Conservation (phyloP, 2,329 filamentous ascomycete genomes). For the Apiospora kogelbergensis region DNA sequence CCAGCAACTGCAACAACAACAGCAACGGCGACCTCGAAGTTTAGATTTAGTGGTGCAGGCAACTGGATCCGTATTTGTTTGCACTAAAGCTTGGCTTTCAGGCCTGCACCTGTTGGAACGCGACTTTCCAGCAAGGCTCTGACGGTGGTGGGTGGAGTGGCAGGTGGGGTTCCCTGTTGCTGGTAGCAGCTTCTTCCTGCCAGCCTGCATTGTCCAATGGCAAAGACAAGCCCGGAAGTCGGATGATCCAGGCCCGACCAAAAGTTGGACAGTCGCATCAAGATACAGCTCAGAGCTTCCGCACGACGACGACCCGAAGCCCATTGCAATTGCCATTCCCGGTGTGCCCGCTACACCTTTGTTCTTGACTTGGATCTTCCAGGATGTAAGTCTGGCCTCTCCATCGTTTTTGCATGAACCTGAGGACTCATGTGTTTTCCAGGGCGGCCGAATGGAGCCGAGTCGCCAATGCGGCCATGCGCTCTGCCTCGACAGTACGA, state of each 20-base stretch:
- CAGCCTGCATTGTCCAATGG: not conserved
- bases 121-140: not conserved
- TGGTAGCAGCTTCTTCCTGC: not conserved
- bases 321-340: not conserved
- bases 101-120: not conserved
- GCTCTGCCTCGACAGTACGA: conserved; percentile 9
- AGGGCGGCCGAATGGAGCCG: conserved; percentile 16
- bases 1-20: not conserved
- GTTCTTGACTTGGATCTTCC: not conserved
- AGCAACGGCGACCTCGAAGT: not conserved
- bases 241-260: not conserved
- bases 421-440: not conserved
- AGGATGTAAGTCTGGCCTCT: conserved; percentile 11
- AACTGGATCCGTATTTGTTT: not conserved
- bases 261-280: not conserved
- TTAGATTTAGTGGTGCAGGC: not conserved
- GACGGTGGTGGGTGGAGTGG: not conserved
- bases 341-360: not conserved
- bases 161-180: no score
- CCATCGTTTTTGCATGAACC: not conserved
- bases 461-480: conserved; percentile 16
- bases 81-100: no score
- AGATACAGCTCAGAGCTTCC: not conserved
- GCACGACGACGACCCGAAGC: not conserved
- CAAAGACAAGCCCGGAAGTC: not conserved